Evolutionary conservation across 2,329 filamentous ascomycete genomes (phyloP).

Genomic region (Thelonectria discophora): DNA sequence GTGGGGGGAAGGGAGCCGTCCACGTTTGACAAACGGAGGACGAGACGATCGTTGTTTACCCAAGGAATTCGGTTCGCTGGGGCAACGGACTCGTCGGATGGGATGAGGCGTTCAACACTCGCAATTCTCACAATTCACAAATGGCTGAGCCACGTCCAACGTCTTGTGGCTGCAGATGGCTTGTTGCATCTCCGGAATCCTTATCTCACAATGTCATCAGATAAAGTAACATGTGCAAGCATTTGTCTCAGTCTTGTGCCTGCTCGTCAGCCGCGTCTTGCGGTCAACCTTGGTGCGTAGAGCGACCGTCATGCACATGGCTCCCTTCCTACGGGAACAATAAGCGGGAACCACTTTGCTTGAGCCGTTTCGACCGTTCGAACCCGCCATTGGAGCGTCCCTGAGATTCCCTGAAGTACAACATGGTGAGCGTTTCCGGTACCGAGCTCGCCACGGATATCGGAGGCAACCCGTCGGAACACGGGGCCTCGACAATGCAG

Average conservation of each 20-base stretch:
- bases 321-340: slow-evolving; percentile 4
- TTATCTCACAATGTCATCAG: not conserved
- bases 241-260: not conserved
- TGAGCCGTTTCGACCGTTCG: slow-evolving; percentile 8
- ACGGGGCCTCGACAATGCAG: not conserved
- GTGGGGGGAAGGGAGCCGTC: not conserved
- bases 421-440: not conserved
- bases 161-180: not conserved
- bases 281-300: slow-evolving; percentile 2
- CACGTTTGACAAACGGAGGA: not conserved
- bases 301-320: not conserved
- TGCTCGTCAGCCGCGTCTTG: slow-evolving; percentile 9
- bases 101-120: too few species aligned
- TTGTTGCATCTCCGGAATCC: not conserved
- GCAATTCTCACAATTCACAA: too few species aligned
- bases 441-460: slow-evolving; percentile 3
- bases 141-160: too few species aligned
- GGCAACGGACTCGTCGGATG: too few species aligned
- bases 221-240: not conserved
- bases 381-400: slow-evolving; percentile 11
- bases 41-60: not conserved
- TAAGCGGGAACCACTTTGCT: slow-evolving; percentile 27
- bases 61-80: not conserved
- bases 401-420: not conserved
- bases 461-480: slow-evolving; percentile 11